phyloP scores from a whole-genome alignment of 1,284 basidiomycete genomes.

The Puccinia horiana region DNA sequence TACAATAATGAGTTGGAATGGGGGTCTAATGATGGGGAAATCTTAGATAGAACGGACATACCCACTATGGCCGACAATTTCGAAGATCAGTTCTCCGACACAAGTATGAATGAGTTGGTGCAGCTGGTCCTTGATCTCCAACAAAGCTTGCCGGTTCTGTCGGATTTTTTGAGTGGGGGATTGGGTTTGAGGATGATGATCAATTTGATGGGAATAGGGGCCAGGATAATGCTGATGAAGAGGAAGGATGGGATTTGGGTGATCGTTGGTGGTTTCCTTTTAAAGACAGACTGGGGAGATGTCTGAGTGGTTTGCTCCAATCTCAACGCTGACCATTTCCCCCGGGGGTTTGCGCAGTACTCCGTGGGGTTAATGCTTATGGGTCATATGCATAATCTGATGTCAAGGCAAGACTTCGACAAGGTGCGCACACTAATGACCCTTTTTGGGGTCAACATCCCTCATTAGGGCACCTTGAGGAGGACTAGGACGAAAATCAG shows the following conservation, averaged over 20 bases:
- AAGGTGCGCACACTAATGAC: no score
- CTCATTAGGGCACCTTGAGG: no score
- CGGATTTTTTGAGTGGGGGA: neutral
- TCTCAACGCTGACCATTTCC: no score
- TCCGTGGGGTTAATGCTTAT: neutral
- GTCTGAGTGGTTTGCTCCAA: neutral
- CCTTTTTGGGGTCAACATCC: no score
- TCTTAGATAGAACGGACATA: neutral
- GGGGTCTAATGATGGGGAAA: no score
- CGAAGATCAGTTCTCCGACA: neutral
- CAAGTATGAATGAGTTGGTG: neutral
- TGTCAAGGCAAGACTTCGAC: no score
- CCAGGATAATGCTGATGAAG: neutral
- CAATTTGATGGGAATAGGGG: neutral
- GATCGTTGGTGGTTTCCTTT: neutral
- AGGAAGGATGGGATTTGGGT: no score
- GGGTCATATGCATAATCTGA: no score
- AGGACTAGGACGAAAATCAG: no score
- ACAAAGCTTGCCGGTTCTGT: neutral
- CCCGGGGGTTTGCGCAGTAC: neutral
- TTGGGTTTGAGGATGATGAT: neutral
- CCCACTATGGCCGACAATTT: neutral
- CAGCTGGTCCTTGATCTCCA: neutral
- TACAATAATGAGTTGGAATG: neutral
- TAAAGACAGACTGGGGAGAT: neutral